Evolutionary conservation across 768 basidiomycete genomes (phyloP).

Genomic region (Megacollybia marginata): DNA sequence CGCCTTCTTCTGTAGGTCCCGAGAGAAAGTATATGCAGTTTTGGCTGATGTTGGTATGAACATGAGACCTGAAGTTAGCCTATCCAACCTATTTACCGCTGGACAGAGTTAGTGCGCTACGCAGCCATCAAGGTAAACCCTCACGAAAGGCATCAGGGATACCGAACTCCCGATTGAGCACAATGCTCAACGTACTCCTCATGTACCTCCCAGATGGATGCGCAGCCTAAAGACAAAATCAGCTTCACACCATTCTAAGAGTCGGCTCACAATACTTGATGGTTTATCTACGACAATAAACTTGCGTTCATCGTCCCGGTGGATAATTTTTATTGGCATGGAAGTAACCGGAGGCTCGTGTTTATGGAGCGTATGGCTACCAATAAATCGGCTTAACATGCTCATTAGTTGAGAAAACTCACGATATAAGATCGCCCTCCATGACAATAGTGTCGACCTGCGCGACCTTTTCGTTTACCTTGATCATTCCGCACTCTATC

Average conservation of each 20-base stretch:
- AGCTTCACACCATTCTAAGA: conserved; percentile 1
- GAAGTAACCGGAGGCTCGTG: conserved; percentile 94
- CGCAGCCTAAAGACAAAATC: conserved; percentile 56
- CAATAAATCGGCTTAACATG: background rate
- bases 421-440: conserved; percentile 91
- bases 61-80: conserved; percentile 93
- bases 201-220: conserved; percentile 89
- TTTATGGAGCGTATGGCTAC: conserved; percentile 86
- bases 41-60: conserved; percentile 75
- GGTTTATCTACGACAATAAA: conserved; percentile 96
- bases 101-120: conserved; percentile 6
- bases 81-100: conserved; percentile 96
- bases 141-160: conserved; percentile 76
- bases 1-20: conserved; percentile 76
- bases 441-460: conserved; percentile 68
- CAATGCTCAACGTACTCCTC: conserved; percentile 80
- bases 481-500: conserved; percentile 92
- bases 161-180: conserved; percentile 77
- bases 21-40: conserved; percentile 61
- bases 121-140: conserved; percentile 22
- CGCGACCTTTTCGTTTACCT: conserved; percentile 86
- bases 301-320: conserved; percentile 67
- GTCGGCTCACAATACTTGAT: conserved; percentile 78
- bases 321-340: conserved; percentile 70
- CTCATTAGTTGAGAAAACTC: conserved; percentile 20